phyloP scores from a whole-genome alignment of 2,329 filamentous ascomycete genomes.

The Aspergillus versicolor region DNA sequence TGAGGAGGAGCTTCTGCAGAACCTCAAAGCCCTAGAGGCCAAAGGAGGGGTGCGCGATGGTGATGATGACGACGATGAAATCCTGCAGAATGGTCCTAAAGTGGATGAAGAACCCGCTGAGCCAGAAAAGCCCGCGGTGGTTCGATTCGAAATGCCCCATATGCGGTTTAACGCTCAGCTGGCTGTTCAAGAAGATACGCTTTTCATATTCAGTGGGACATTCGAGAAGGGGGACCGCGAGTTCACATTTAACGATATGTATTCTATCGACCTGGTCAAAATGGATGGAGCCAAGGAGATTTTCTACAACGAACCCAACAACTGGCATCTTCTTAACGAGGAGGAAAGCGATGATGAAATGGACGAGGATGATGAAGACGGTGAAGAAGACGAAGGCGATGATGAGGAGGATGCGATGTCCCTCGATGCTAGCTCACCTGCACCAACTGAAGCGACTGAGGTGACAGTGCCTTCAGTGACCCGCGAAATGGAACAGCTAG shows the following conservation, averaged over 20 bases:
- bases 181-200: constrained; percentile 83
- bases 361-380: constrained; percentile 44
- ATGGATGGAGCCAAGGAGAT: constrained; percentile 91
- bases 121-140: constrained; percentile 58
- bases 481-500: constrained; percentile 36
- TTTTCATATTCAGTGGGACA: constrained; percentile 94
- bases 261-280: constrained; percentile 90
- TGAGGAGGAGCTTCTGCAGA: constrained; percentile 84
- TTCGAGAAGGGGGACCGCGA: constrained; percentile 94
- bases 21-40: constrained; percentile 80
- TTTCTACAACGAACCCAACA: constrained; percentile 79
- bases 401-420: constrained; percentile 50
- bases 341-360: constrained; percentile 60
- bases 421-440: constrained; percentile 36
- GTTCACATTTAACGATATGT: constrained; percentile 93
- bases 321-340: constrained; percentile 70
- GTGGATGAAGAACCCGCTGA: constrained; percentile 55
- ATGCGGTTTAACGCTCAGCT: constrained; percentile 87
- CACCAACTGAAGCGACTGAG: constrained; percentile 40
- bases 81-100: constrained; percentile 45
- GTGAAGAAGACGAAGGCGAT: constrained; percentile 44
- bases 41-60: constrained; percentile 63
- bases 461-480: constrained; percentile 37
- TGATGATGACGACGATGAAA: constrained; percentile 34
- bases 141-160: constrained; percentile 82